A percentile compares a stretch with the other conserved stretches of the same genome.
Evolutionary conservation across 768 basidiomycete genomes (phyloP).

Genomic region (Boletus huronensis): DNA sequence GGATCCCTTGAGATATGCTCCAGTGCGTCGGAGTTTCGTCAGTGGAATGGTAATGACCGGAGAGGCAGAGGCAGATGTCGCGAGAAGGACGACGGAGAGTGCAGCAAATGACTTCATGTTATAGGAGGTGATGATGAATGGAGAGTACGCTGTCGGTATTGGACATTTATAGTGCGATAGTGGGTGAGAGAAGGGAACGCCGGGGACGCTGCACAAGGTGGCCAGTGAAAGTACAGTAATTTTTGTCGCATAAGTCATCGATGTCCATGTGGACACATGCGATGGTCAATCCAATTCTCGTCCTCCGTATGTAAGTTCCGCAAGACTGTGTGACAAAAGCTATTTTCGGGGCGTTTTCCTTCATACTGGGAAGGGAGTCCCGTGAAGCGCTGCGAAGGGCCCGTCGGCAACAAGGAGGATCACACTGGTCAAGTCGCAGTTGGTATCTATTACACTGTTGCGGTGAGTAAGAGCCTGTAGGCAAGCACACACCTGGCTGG

Average conservation of each 20-base stretch:
- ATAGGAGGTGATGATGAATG: not conserved
- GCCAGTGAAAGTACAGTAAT: not conserved
- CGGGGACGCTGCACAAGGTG: not conserved
- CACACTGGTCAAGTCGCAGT: not conserved
- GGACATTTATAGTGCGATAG: slow-evolving; percentile 4
- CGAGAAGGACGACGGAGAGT: slow-evolving; percentile 7
- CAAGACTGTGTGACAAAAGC: not conserved
- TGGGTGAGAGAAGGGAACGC: not conserved
- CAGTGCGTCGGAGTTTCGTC: slow-evolving; percentile 7
- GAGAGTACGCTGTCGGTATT: not conserved
- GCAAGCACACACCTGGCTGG: not conserved
- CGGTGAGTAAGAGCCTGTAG: not conserved
- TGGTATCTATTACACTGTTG: not conserved
- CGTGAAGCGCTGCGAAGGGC: not conserved
- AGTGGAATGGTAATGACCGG: slow-evolving; percentile 7
- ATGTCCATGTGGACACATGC: not conserved
- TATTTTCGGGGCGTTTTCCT: not conserved
- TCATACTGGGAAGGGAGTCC: not conserved
- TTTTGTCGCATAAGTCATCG: not conserved
- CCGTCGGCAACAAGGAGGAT: not conserved
- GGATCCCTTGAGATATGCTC: slow-evolving; percentile 16
- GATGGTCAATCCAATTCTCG: not conserved
- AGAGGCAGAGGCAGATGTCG: slow-evolving; percentile 4
- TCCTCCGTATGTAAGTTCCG: not conserved
- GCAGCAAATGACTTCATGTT: slow-evolving; percentile 13